Evolutionary conservation across 2,329 filamentous ascomycete genomes (phyloP).

Genomic region (Ceratocystiopsis sp.): DNA sequence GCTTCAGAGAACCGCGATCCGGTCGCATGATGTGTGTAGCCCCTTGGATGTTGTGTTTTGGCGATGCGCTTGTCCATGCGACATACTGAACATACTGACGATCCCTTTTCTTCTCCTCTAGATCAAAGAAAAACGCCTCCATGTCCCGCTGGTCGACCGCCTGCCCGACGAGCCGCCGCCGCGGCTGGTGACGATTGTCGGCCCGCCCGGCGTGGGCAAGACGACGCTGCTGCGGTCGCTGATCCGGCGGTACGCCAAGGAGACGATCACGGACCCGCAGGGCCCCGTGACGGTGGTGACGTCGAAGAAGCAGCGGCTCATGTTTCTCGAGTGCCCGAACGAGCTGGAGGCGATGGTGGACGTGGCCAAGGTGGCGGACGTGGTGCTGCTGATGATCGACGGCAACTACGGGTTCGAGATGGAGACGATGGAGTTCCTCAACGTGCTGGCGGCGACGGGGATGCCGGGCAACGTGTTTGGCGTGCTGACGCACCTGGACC

Average conservation of each 20-base stretch:
- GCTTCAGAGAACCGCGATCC: conserved; percentile 55
- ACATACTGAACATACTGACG: neutral
- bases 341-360: conserved; percentile 94
- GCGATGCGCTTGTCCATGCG: neutral
- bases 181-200: conserved; percentile 82
- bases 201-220: conserved; percentile 42
- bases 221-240: conserved; percentile 49
- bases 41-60: no score
- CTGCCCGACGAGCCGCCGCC: conserved; percentile 90
- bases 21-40: conserved; percentile 48
- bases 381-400: conserved; percentile 94
- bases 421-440: conserved; percentile 99
- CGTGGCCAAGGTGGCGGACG: conserved; percentile 91
- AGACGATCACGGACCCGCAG: conserved; percentile 74
- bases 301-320: conserved; percentile 85
- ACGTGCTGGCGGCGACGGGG: conserved; percentile 78
- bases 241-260: conserved; percentile 87
- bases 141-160: conserved; percentile 92
- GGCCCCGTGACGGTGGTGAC: conserved; percentile 93
- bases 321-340: conserved; percentile 94
- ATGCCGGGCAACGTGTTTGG: conserved; percentile 99
- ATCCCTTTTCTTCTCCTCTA: conserved; percentile 16
- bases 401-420: conserved; percentile 98
- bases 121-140: conserved; percentile 89
- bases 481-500: conserved; percentile 85